Percentiles rank a stretch among this genome's conserved stretches.
phyloP scores from a whole-genome alignment of 164 flowering plant genomes.

The Brasenia schreberi region DNA sequence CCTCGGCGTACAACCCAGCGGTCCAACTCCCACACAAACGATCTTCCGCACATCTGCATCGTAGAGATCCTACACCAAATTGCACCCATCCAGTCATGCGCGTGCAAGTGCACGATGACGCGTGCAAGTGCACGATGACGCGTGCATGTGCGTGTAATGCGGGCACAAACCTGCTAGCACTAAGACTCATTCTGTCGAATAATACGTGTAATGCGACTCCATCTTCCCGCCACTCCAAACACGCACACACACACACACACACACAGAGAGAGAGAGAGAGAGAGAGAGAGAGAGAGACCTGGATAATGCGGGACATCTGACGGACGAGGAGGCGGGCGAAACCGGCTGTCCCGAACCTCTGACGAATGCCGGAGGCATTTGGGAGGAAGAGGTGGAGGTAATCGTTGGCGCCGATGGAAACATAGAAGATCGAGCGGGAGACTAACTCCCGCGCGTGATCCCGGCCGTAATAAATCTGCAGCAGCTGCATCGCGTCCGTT shows the following conservation, averaged over 20 bases:
- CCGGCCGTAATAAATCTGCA: conserved; percentile 40
- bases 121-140: too few species aligned
- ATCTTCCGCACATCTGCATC: conserved; percentile 36
- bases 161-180: too few species aligned
- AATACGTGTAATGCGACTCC: too few species aligned
- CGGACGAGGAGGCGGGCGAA: conserved; percentile 33
- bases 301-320: conserved; percentile 25
- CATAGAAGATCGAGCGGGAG: conserved; percentile 45
- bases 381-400: conserved; percentile 27
- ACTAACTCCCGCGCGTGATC: conserved; percentile 16
- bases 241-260: too few species aligned
- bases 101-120: too few species aligned
- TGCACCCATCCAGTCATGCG: too few species aligned
- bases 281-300: conserved; percentile 10
- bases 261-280: too few species aligned
- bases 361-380: conserved; percentile 11
- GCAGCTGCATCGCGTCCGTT: conserved; percentile 47
- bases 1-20: conserved; percentile 60
- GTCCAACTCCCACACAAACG: conserved; percentile 41
- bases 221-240: too few species aligned
- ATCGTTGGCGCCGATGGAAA: conserved; percentile 70
- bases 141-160: too few species aligned
- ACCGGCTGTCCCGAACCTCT: conserved; percentile 7
- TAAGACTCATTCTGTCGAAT: too few species aligned
- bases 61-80: conserved; percentile 22